phyloP scores from a whole-genome alignment of 1,139 yeast species.

The Taiozyma sp. region DNA sequence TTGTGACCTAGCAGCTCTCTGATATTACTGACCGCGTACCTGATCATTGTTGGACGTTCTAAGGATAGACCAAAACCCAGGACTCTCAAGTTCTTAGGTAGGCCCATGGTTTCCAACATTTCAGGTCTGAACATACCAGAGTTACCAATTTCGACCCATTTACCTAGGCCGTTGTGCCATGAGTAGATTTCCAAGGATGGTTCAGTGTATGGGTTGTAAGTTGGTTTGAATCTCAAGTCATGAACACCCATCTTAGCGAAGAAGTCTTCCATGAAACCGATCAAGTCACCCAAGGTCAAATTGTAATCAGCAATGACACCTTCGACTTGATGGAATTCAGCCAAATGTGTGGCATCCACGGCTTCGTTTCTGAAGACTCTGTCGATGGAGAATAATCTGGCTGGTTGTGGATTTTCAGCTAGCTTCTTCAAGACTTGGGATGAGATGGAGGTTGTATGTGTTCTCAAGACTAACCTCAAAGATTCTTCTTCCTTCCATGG shows the following conservation, averaged over 20 bases:
- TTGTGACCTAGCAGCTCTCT: constrained; percentile 95
- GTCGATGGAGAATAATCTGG: constrained; percentile 92
- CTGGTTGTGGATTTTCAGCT: constrained; percentile 87
- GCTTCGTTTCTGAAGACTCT: constrained; percentile 99
- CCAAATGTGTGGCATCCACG: constrained; percentile 99
- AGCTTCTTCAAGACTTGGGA: constrained; percentile 82
- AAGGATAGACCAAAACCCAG: constrained; percentile 97
- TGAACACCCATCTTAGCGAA: constrained; percentile 97
- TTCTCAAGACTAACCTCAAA: constrained; percentile 86
- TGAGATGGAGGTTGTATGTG: constrained; percentile 96
- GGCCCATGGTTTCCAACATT: constrained; percentile 97
- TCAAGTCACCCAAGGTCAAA: constrained; percentile 90
- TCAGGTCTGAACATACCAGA: constrained; percentile 99
- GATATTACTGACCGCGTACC: constrained; percentile 91
- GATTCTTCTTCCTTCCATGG: constrained; percentile 95
- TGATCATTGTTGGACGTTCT: constrained; percentile 99
- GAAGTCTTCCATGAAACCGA: constrained; percentile 98
- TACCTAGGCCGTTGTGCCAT: constrained; percentile 89
- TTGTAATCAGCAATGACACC: constrained; percentile 98
- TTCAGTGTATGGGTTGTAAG: constrained; percentile 98
- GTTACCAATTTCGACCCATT: constrained; percentile 99
- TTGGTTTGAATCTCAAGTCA: constrained; percentile 94
- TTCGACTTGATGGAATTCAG: constrained; percentile 99
- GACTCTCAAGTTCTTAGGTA: constrained; percentile 90
- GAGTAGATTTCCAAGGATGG: constrained; percentile 98